Evolutionary conservation across 352 stramenopile species (phyloP).

Genomic region (Phytopythium boreale): DNA sequence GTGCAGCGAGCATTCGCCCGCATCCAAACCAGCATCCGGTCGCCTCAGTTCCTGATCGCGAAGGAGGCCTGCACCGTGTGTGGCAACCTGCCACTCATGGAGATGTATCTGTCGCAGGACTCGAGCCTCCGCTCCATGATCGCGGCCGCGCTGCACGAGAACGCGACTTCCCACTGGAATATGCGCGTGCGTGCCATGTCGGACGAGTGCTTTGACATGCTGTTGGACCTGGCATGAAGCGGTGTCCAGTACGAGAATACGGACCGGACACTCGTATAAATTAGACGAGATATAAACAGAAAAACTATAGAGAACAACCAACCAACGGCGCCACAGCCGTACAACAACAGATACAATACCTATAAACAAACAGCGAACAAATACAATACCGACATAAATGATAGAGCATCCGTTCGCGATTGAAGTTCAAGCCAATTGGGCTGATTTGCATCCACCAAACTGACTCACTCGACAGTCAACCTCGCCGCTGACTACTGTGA

Average conservation of each 20-base stretch:
- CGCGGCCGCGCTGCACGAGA: conserved; percentile 61
- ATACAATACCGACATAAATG: not conserved
- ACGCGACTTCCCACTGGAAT: conserved; percentile 70
- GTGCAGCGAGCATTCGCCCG: conserved; percentile 49
- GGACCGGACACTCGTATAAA: conserved; percentile 8
- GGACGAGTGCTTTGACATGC: conserved; percentile 78
- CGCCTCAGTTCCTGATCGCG: conserved; percentile 68
- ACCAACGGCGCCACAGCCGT: conserved; percentile 3
- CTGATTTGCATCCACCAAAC: not conserved
- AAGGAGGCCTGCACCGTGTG: conserved; percentile 68
- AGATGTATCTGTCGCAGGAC: conserved; percentile 59
- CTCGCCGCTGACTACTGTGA: too few species aligned
- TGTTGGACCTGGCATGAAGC: conserved; percentile 70
- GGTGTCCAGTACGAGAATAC: not conserved
- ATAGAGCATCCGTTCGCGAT: not conserved
- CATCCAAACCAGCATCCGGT: conserved; percentile 51
- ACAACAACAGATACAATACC: conserved; percentile 1
- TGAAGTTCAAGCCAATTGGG: not conserved
- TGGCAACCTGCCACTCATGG: conserved; percentile 64
- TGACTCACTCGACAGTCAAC: not conserved
- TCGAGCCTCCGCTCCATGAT: conserved; percentile 55
- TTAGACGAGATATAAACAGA: conserved; percentile 3
- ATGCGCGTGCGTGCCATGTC: conserved; percentile 71
- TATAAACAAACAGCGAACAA: conserved; percentile 2
- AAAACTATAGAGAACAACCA: conserved; percentile 2